Conservation (phyloP, 352 stramenopile species). For the Hyaloperonospora brassicae region DNA sequence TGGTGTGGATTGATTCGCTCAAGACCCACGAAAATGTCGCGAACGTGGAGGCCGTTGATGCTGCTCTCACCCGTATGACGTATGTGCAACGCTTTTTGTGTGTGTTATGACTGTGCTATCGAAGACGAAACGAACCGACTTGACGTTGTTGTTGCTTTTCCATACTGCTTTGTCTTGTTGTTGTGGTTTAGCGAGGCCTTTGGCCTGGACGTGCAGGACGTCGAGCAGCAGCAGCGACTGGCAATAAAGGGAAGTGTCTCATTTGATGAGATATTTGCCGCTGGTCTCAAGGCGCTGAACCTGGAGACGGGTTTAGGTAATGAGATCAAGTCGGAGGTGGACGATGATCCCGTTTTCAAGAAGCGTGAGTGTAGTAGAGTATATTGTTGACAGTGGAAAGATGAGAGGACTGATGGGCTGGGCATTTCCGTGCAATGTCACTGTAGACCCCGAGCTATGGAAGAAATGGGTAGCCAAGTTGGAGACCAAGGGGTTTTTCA, state of each 20-base stretch:
- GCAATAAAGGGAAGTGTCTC: constrained; percentile 32
- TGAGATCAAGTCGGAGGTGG: constrained; percentile 23
- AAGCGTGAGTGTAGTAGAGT: constrained; percentile 48
- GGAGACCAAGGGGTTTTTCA: constrained; percentile 82
- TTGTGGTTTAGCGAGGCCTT: constrained; percentile 74
- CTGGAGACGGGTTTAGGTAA: constrained; percentile 34
- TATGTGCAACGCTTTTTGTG: constrained; percentile 12
- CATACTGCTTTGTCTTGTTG: too few relatives aligned
- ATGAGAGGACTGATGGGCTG: too few relatives aligned
- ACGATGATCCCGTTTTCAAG: constrained; percentile 62
- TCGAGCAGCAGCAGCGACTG: constrained; percentile 43
- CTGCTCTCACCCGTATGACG: constrained; percentile 53
- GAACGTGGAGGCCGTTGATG: constrained; percentile 59
- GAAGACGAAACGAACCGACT: background rate
- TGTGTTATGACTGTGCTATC: constrained; percentile 23
- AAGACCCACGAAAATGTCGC: constrained; percentile 48
- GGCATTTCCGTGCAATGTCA: too few relatives aligned
- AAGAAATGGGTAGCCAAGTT: constrained; percentile 84
- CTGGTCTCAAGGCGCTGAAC: constrained; percentile 52
- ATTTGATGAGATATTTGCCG: constrained; percentile 67
- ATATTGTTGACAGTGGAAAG: too few relatives aligned
- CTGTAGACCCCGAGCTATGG: constrained; percentile 71
- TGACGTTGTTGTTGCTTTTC: constrained; percentile 4
- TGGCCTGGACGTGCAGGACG: constrained; percentile 48
- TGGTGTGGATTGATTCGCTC: constrained; percentile 58